phyloP scores from a whole-genome alignment of 352 stramenopile species.

The Pythium oligandrum region DNA sequence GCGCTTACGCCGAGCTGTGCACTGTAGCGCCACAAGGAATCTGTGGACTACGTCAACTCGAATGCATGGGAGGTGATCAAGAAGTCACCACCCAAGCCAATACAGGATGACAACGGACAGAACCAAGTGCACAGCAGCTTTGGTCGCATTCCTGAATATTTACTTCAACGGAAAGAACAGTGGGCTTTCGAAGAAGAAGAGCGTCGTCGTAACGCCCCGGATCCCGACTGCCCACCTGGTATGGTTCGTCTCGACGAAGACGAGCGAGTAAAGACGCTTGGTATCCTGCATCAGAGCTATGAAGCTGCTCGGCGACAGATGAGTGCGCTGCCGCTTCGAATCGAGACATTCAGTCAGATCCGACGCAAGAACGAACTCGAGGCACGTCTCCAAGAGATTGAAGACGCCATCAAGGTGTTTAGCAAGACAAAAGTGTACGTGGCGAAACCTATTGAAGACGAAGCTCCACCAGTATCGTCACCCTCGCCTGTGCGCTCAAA shows the following conservation, averaged over 20 bases:
- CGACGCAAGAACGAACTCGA: constrained; percentile 80
- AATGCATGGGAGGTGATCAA: constrained; percentile 82
- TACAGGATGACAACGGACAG: constrained; percentile 13
- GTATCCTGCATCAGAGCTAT: constrained; percentile 57
- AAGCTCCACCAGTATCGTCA: constrained; percentile 1
- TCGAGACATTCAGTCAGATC: constrained; percentile 80
- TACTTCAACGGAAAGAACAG: constrained; percentile 69
- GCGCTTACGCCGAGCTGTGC: constrained; percentile 2
- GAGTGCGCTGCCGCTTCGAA: constrained; percentile 71
- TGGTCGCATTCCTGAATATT: constrained; percentile 63
- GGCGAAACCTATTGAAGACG: constrained; percentile 25
- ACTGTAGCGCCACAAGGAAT: constrained; percentile 50
- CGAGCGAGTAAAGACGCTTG: constrained; percentile 65
- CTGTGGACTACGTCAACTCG: constrained; percentile 58
- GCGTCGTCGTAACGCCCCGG: constrained; percentile 52
- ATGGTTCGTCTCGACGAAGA: constrained; percentile 84
- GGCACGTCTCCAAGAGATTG: constrained; percentile 82
- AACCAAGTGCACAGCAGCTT: constrained; percentile 30
- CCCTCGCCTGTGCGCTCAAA: not conserved
- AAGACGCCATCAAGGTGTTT: constrained; percentile 88
- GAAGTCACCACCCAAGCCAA: constrained; percentile 19
- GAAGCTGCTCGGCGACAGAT: constrained; percentile 61
- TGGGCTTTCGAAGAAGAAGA: constrained; percentile 86
- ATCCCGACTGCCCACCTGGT: constrained; percentile 82
- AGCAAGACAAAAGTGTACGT: constrained; percentile 83